Evolutionary conservation across 176 grass and related monocot species (phyloP), one percentile per base, ranked within the genome.

Genomic region (Phoenix roebelenii): DNA sequence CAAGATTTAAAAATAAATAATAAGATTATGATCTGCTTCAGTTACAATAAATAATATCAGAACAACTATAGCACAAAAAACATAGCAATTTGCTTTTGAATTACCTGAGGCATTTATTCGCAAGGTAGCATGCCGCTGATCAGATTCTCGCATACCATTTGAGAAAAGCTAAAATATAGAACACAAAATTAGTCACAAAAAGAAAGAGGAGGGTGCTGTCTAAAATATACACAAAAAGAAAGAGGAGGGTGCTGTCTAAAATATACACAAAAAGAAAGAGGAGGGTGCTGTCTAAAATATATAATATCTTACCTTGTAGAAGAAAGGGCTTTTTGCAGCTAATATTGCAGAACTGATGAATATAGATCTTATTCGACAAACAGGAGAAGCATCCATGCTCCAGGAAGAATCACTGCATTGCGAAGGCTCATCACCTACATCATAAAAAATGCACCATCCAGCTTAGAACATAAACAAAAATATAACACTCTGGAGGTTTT

Each of bases 141-240:
- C 68, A 50, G 68, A 71, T 60, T 71, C 68, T n/a, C 22, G 55
- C 68, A 71, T 71, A 12, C 68, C 68, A 59, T 71, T 71, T 59
- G 68, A 71, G 19, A 71, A 71, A 71, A 71, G 68, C 68, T 71
- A 26, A 26, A 51, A 19, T 5, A 71, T 28, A 24, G 6, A 55
- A 26, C 10, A 51, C 4, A 22, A 17, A 51, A 51, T 51, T 17
- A 58, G 52, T 56, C 4, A 51, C 44, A 4, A 51, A 14, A 71
- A 19, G 3, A 28, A 18, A 20, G 1, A 49, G 22, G 16, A 59
- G 16, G 39, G 14, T 12, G 14, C 9, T 5, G 7, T 50, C 28
- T 51, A 19, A 24, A n/a, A 29, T 3, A 16, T 50, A 25, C 4
- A 51, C 44, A 4, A 51, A 14, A 71, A 19, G 3, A 28, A 18